Evolutionary conservation across 257 asterid species (phyloP).

Genomic region (Solanum tacnaense): DNA sequence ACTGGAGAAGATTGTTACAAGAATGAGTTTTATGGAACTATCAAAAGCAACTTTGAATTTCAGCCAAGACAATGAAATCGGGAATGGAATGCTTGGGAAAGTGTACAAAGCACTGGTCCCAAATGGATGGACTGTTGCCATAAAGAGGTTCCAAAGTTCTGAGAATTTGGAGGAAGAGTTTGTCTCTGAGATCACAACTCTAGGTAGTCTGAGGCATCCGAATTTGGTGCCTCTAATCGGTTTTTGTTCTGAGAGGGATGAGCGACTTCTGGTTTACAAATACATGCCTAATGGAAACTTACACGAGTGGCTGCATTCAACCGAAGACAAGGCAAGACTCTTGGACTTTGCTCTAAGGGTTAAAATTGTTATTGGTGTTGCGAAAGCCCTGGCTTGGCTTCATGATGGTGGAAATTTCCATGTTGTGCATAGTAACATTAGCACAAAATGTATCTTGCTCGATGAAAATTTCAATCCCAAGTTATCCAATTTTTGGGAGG

Average conservation of each 20-base stretch:
- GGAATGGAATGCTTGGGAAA: neutral
- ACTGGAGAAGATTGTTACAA: neutral
- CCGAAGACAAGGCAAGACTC: neutral
- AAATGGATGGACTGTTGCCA: neutral
- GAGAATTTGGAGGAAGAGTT: neutral
- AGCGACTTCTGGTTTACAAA: neutral
- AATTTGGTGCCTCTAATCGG: neutral
- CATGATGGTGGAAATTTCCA: neutral
- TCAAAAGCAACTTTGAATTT: neutral
- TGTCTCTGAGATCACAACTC: neutral
- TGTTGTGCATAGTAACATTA: neutral
- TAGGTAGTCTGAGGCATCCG: neutral
- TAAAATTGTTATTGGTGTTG: neutral
- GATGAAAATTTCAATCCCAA: neutral
- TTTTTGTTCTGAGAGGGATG: neutral
- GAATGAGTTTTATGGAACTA: neutral
- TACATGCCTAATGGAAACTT: neutral
- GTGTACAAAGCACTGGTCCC: neutral
- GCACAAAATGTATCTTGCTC: neutral
- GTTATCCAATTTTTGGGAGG: neutral
- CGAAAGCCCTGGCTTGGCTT: neutral
- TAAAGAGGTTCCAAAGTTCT: neutral
- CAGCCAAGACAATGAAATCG: neutral
- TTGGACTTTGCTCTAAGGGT: neutral
- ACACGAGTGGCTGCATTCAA: neutral